Conservation (phyloP, 768 basidiomycete genomes). For the Heimioporus sp. region DNA sequence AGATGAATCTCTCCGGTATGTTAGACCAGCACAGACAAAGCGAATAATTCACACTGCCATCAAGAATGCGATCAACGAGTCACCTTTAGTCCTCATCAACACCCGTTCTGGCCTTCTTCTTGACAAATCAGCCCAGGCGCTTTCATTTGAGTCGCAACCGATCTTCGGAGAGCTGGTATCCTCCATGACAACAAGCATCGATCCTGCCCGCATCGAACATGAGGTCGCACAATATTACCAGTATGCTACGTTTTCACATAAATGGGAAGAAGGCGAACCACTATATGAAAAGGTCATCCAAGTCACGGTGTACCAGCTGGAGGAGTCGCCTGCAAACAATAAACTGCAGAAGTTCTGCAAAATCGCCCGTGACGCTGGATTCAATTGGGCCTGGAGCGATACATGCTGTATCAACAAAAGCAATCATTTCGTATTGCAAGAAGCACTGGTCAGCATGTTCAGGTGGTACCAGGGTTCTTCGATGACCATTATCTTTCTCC, state of each 20-base stretch:
- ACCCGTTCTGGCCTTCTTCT: constrained; percentile 5
- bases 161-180: constrained; percentile 11
- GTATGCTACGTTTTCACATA: constrained; percentile 12
- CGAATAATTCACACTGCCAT: not conserved
- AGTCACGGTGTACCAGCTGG: constrained; percentile 6
- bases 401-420: constrained; percentile 2
- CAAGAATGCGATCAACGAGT: not conserved
- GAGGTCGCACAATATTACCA: constrained; percentile 6
- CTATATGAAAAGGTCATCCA: constrained; percentile 1
- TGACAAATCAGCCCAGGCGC: constrained; percentile 1
- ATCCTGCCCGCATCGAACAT: constrained; percentile 3
- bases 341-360: not conserved
- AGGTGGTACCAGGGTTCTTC: not conserved
- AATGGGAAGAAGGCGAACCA: not conserved
- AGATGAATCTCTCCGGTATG: not conserved
- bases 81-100: constrained; percentile 11
- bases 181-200: constrained; percentile 7
- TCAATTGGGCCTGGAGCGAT: constrained; percentile 10
- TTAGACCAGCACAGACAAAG: not conserved
- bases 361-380: not conserved
- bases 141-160: constrained; percentile 2
- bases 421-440: not conserved
- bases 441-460: not conserved
- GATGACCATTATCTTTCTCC: constrained; percentile 2
- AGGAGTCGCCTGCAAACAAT: constrained; percentile 1